These are phyloP conservation scores for Ogataea corticis DNA, from an alignment of 805 yeast genomes.

Conservation along the genomic window DNA sequence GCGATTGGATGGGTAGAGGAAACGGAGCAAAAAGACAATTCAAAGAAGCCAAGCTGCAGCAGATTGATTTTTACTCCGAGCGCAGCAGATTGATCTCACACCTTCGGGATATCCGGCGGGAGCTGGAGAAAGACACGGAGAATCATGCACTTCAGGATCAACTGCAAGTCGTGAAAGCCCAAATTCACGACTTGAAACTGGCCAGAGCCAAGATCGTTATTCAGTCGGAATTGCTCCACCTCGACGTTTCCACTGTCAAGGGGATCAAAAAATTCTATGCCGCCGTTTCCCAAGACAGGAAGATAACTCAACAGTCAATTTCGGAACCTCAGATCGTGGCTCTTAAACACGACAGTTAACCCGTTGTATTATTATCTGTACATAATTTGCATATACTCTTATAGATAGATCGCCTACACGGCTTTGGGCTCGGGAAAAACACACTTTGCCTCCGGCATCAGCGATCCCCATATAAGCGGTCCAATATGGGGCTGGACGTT, in stretches of 20 bases:
- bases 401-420: slow-evolving; percentile 2
- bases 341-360: background rate
- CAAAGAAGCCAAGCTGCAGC: too few species aligned
- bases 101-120: background rate
- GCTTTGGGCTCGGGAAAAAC: slow-evolving; percentile 22
- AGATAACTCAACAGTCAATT: background rate
- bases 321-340: too few species aligned
- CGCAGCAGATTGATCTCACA: background rate
- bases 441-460: slow-evolving; percentile 29
- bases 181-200: slow-evolving; percentile 1
- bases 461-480: slow-evolving; percentile 67
- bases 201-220: background rate
- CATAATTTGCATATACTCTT: slow-evolving; percentile 4
- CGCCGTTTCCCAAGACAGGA: background rate
- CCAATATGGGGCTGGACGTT: slow-evolving; percentile 93
- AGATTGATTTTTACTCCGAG: background rate
- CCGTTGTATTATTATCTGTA: background rate
- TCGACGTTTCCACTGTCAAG: background rate
- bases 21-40: too few species aligned
- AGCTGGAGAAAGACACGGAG: background rate
- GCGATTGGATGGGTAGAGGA: too few species aligned
- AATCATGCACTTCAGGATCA: background rate
- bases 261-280: slow-evolving; percentile 3
- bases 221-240: background rate
- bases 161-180: background rate